Evolutionary conservation across 192 early-diverging fungal species (phyloP).

Genomic region (Pilobolus umbonatus): DNA sequence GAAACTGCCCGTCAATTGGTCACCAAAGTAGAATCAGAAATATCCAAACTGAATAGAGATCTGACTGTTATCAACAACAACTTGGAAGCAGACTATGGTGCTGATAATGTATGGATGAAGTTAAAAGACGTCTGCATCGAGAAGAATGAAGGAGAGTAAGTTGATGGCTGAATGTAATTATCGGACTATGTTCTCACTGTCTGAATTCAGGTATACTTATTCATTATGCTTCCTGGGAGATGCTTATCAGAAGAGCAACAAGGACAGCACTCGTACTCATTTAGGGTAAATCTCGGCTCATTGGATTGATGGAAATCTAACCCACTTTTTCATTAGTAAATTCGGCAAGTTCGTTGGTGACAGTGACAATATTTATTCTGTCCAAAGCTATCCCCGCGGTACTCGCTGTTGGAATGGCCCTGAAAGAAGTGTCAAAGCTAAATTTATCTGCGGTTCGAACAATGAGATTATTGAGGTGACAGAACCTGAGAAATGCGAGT

Average conservation of each 20-base stretch:
- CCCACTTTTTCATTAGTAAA: constrained; percentile 23
- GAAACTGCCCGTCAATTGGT: constrained; percentile 21
- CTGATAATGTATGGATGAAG: constrained; percentile 60
- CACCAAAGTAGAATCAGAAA: constrained; percentile 23
- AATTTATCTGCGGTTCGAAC: constrained; percentile 70
- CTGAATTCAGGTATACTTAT: constrained; percentile 49
- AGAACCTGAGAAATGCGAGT: constrained; percentile 96
- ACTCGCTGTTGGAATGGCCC: constrained; percentile 96
- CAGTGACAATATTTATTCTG: constrained; percentile 40
- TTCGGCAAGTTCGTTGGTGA: constrained; percentile 42
- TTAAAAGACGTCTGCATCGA: constrained; percentile 66
- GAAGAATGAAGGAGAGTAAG: constrained; percentile 65
- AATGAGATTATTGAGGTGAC: constrained; percentile 65
- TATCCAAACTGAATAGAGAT: constrained; percentile 22
- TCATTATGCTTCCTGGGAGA: constrained; percentile 71
- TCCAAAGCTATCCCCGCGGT: constrained; percentile 70
- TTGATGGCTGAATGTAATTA: background rate
- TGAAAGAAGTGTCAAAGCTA: constrained; percentile 52
- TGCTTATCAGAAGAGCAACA: constrained; percentile 69
- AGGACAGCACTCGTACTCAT: constrained; percentile 48
- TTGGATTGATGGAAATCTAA: background rate
- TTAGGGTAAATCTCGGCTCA: constrained; percentile 40
- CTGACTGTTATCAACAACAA: constrained; percentile 49
- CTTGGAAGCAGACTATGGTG: constrained; percentile 67
- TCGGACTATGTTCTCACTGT: constrained; percentile 31